A percentile compares a stretch with the other conserved stretches of the same genome.
Evolutionary conservation across 371 early-diverging fungal species (phyloP).

Genomic region (Rhizopus arrhizus): DNA sequence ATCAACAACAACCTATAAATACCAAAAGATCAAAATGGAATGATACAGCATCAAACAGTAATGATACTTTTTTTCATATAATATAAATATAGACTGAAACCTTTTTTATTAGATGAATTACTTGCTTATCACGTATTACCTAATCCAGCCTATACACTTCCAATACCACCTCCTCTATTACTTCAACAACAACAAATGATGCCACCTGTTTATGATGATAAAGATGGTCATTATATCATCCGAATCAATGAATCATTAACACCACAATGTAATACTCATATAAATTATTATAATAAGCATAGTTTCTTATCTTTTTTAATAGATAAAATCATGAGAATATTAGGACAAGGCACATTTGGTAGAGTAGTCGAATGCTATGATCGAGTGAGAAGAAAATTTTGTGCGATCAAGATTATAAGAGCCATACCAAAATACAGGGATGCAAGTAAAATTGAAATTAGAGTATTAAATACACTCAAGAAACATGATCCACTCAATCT

Average conservation of each 20-base stretch:
- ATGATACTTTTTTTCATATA: no score
- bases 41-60: no score
- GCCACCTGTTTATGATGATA: conserved; percentile 72
- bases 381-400: conserved; percentile 53
- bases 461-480: conserved; percentile 79
- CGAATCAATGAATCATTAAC: conserved; percentile 74
- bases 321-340: conserved; percentile 79
- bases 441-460: conserved; percentile 88
- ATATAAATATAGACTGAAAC: no score
- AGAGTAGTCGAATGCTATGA: conserved; percentile 92
- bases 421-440: conserved; percentile 94
- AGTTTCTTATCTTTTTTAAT: not conserved
- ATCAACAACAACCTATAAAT: no score
- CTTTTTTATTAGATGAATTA: no score
- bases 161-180: conserved; percentile 63
- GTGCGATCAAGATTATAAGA: conserved; percentile 87
- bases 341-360: conserved; percentile 98
- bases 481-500: conserved; percentile 73
- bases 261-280: conserved; percentile 70
- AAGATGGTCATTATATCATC: conserved; percentile 91
- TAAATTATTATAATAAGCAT: conserved; percentile 35
- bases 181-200: conserved; percentile 70
- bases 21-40: no score
- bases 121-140: not conserved
- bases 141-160: conserved; percentile 12